Evolutionary conservation across 2,329 filamentous ascomycete genomes (phyloP), one percentile per base, ranked within the genome.

Genomic region (Arthroderma sp.): DNA sequence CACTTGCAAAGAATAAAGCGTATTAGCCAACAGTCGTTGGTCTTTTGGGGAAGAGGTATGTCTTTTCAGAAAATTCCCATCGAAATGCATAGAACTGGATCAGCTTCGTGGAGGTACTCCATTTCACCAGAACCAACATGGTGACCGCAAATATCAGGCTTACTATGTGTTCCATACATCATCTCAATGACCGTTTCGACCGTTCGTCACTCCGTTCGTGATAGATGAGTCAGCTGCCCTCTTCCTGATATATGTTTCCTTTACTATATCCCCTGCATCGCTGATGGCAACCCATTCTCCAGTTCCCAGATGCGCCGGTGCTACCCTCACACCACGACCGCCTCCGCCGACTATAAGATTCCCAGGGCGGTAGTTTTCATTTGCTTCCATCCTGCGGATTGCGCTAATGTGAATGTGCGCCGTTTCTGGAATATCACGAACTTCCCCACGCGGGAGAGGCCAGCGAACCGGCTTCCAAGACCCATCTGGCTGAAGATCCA

Each of bases 311-410:
- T 77, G 62, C 5, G 70, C 55, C 0, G 81, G 78, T 1, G 84
- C 84, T 6, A 54, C 64, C 28, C 75, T 70, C 1, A 78, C 68
- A 1, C 84, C 85, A 29, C 84, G 68, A 0, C 85, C 85, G 10
- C 85, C 85, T 1, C 85, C 85, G 0, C 85, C 85, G 2, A 88
- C 63, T 48, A 91, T 86, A 43, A 91, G 60, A 49, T 91, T 91
- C 0, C 85, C 85, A 0, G 85, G 85, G 0, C 85, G 71, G 55
- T 89, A 91, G 0, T 53, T 66, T 1, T 69, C 57, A 48, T 87
- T 74, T 5, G 66, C 61, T 39, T 77, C 61, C 78, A 91, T 81
- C 5, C 85, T 73, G 11, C 76, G 75, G 46, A 91, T 78, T 0
- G 85, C 85, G 22, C 80, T 84, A 36, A 78, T 75, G 54, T 91